Percentiles rank a stretch among this genome's conserved stretches.
Evolutionary conservation across 331 rosid genomes (phyloP).

Genomic region (Acacia concinna): DNA sequence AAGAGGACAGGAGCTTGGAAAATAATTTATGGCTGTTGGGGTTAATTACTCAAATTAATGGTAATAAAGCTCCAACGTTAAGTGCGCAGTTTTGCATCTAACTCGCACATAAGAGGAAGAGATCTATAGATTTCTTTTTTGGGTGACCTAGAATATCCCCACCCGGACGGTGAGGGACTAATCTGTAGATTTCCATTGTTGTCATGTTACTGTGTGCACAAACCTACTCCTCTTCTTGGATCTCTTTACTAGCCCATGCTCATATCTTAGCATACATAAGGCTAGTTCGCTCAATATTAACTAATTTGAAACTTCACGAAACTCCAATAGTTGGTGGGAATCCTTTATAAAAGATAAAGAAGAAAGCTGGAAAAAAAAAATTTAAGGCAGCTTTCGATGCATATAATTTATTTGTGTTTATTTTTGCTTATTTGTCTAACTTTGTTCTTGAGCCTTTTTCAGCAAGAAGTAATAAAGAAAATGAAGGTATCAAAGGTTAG

Average conservation of each 20-base stretch:
- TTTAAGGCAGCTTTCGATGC: slow-evolving; percentile 23
- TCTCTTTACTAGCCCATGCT: background rate
- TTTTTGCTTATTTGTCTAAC: slow-evolving; percentile 3
- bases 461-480: background rate
- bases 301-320: background rate
- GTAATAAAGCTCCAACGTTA: too few species aligned
- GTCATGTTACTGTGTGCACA: too few species aligned
- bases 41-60: too few species aligned
- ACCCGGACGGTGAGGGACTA: too few species aligned
- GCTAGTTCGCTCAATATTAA: too few species aligned
- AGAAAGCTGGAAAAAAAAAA: background rate
- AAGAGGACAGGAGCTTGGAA: background rate
- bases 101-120: too few species aligned
- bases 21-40: too few species aligned
- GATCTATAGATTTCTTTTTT: too few species aligned
- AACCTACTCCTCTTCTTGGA: background rate
- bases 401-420: background rate
- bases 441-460: slow-evolving; percentile 27
- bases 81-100: too few species aligned
- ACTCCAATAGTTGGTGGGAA: slow-evolving; percentile 4
- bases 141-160: too few species aligned
- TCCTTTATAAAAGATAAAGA: background rate
- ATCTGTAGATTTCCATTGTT: too few species aligned
- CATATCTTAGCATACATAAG: too few species aligned
- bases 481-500: background rate